A percentile compares a stretch with the other conserved stretches of the same genome.
These are phyloP conservation scores for Casaregolazyma lundiana DNA, from an alignment of 1,139 yeast species.

Conservation along the genomic window DNA sequence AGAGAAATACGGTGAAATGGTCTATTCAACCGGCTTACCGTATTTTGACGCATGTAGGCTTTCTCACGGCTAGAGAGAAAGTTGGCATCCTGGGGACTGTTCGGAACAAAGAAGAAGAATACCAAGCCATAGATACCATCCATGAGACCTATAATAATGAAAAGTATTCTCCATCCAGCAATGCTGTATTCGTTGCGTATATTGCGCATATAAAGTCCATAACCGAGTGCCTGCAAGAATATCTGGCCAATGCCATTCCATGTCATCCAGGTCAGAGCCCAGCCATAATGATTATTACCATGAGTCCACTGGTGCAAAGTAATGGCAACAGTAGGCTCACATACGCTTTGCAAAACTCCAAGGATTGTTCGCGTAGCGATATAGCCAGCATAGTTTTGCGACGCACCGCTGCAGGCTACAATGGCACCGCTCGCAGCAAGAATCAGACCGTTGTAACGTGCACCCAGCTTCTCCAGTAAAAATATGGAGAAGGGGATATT, in stretches of 20 bases:
- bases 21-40: conserved; percentile 31
- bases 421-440: conserved; percentile 45
- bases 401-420: conserved; percentile 42
- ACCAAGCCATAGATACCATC: conserved; percentile 11
- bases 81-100: conserved; percentile 38
- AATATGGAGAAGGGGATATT: conserved; percentile 47
- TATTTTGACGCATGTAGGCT: conserved; percentile 13
- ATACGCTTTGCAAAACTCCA: conserved; percentile 46
- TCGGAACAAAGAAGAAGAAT: conserved; percentile 14
- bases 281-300: conserved; percentile 22
- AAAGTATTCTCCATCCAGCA: conserved; percentile 44
- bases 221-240: conserved; percentile 18
- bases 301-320: conserved; percentile 23
- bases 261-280: conserved; percentile 18
- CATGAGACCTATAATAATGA: conserved; percentile 39
- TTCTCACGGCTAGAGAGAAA: conserved; percentile 44
- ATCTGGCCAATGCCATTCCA: conserved; percentile 24
- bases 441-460: conserved; percentile 42
- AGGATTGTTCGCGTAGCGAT: conserved; percentile 44
- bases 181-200: conserved; percentile 17
- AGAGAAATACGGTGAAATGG: conserved; percentile 48
- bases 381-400: conserved; percentile 41
- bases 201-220: conserved; percentile 20
- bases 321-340: conserved; percentile 20
- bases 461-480: conserved; percentile 41